Percentiles rank a stretch among this genome's conserved stretches.
Evolutionary conservation across 2,329 filamentous ascomycete genomes (phyloP).

Genomic region (Fusarium continuum): DNA sequence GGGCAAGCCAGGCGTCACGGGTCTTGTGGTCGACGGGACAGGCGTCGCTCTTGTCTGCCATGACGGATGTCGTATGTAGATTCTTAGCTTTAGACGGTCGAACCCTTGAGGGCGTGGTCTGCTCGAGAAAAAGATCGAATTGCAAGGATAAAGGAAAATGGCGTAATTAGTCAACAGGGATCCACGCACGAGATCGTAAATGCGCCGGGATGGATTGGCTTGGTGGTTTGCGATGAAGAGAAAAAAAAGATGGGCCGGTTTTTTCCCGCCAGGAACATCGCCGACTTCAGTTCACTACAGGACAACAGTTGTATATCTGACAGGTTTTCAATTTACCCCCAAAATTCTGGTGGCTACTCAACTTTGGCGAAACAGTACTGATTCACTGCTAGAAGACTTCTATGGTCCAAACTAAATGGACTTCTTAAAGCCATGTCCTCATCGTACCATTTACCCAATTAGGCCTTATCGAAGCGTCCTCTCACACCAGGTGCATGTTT

Average conservation of each 20-base stretch:
- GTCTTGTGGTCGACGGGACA: constrained; percentile 94
- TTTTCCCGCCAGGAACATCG: constrained; percentile 27
- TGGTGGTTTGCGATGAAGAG: constrained; percentile 7
- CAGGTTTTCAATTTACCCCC: too few relatives aligned
- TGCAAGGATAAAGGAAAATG: constrained; percentile 18
- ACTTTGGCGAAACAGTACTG: too few relatives aligned
- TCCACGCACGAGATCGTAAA: constrained; percentile 31
- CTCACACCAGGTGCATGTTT: not conserved
- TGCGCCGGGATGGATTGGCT: constrained; percentile 37
- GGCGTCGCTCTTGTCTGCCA: constrained; percentile 49
- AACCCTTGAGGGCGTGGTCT: not conserved
- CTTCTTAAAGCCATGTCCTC: too few relatives aligned
- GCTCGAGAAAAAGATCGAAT: not conserved
- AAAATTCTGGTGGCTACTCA: too few relatives aligned
- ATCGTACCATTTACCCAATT: too few relatives aligned
- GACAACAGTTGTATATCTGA: too few relatives aligned
- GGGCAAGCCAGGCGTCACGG: constrained; percentile 84
- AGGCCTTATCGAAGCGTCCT: not conserved
- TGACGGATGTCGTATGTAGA: constrained; percentile 12
- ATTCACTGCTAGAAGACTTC: too few relatives aligned
- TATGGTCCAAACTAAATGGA: too few relatives aligned
- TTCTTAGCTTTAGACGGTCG: not conserved
- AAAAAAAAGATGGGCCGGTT: constrained; percentile 36
- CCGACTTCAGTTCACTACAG: constrained; percentile 6
- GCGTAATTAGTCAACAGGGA: constrained; percentile 28